These are phyloP conservation scores for Boletus subcaerulescens DNA, from an alignment of 768 basidiomycete genomes.

Conservation along the genomic window DNA sequence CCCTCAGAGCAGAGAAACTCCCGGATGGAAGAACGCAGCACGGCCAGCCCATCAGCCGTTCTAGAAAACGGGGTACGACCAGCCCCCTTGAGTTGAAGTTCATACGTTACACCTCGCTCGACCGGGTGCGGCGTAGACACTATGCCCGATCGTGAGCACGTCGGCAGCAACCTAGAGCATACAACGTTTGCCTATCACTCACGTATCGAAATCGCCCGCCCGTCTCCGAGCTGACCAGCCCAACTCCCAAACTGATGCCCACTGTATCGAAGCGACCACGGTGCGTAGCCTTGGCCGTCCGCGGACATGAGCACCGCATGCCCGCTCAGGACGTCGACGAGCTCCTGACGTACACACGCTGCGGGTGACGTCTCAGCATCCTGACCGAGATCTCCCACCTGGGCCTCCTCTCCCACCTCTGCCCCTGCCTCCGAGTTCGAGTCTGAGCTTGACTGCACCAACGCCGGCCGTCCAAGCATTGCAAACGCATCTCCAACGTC, in stretches of 20 bases:
- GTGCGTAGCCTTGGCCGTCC: slow-evolving; percentile 36
- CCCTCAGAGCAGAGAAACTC: slow-evolving; percentile 95
- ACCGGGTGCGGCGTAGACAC: slow-evolving; percentile 76
- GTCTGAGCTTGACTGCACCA: slow-evolving; percentile 33
- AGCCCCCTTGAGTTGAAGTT: slow-evolving; percentile 92
- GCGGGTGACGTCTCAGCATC: slow-evolving; percentile 21
- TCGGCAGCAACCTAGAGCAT: background rate
- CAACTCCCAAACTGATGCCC: slow-evolving; percentile 88
- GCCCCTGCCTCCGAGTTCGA: slow-evolving; percentile 35
- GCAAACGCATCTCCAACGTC: slow-evolving; percentile 84
- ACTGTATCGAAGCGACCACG: slow-evolving; percentile 89
- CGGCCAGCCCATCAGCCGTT: slow-evolving; percentile 91
- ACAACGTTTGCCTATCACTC: slow-evolving; percentile 17
- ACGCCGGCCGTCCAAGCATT: slow-evolving; percentile 57
- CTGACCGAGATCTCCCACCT: no score
- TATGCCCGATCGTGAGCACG: slow-evolving; percentile 26
- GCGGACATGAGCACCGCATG: slow-evolving; percentile 61
- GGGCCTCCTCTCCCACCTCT: background rate
- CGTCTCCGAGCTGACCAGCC: slow-evolving; percentile 96
- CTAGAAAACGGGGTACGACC: slow-evolving; percentile 94
- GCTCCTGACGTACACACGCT: slow-evolving; percentile 56
- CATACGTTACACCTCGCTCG: slow-evolving; percentile 55
- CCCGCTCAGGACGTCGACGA: slow-evolving; percentile 81
- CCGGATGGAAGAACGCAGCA: slow-evolving; percentile 89
- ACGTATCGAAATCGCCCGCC: slow-evolving; percentile 88